These are phyloP conservation scores for Leptographium wingfieldii DNA, from an alignment of 2,329 filamentous ascomycete genomes.

Conservation along the genomic window DNA sequence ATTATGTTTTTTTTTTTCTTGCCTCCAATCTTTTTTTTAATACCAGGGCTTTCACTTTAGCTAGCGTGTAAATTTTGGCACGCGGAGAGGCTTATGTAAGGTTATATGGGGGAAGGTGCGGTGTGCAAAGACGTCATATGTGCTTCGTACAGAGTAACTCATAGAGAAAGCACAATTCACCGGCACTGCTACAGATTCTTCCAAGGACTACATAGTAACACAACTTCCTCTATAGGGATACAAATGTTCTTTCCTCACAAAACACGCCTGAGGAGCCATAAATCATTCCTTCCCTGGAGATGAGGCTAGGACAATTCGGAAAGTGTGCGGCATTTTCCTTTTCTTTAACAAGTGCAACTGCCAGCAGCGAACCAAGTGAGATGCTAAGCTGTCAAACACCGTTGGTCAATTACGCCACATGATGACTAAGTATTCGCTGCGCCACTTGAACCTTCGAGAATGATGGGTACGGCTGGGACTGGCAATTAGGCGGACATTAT, in stretches of 20 bases:
- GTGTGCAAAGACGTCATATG: neutral
- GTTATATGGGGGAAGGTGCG: neutral
- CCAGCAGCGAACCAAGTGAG: neutral
- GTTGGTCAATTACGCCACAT: neutral
- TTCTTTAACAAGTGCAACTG: neutral
- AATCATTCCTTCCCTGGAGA: neutral
- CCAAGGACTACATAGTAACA: neutral
- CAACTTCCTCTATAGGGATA: neutral
- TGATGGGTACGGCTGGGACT: neutral
- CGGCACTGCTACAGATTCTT: neutral
- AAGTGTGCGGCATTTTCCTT: neutral
- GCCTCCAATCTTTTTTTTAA: constrained; percentile 4
- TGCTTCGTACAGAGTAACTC: neutral
- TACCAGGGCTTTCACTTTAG: constrained; percentile 1
- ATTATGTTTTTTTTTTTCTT: constrained; percentile 3
- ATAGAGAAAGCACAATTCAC: neutral
- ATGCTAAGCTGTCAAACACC: neutral
- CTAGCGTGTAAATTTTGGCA: constrained; percentile 1
- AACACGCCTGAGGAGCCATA: neutral
- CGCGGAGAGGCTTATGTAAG: constrained; percentile 1
- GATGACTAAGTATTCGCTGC: neutral
- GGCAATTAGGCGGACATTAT: neutral
- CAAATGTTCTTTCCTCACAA: neutral
- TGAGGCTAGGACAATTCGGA: neutral
- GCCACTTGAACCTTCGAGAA: neutral